Evolutionary conservation across 2,329 filamentous ascomycete genomes (phyloP).

Genomic region (Phialemoniopsis sp.): DNA sequence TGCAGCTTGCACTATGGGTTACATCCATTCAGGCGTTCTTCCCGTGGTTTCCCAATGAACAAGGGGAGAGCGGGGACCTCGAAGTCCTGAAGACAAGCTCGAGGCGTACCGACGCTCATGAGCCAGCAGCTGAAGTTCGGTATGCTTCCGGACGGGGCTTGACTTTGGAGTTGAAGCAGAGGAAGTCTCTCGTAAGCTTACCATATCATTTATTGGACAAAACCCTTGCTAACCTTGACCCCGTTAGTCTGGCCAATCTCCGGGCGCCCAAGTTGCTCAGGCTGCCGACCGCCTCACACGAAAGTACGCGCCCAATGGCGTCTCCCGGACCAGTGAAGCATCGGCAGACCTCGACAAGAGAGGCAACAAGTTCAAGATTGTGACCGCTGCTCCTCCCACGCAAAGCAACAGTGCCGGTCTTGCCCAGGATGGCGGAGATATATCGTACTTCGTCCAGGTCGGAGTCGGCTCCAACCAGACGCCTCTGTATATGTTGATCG

Average conservation of each 20-base stretch:
- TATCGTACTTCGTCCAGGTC: conserved; percentile 60
- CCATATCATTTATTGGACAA: conserved; percentile 3
- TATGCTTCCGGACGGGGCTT: no score
- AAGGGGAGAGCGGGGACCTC: no score
- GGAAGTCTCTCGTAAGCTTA: no score
- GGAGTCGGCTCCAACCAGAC: conserved; percentile 50
- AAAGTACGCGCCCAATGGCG: conserved; percentile 29
- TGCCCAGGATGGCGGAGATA: conserved; percentile 61
- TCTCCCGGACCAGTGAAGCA: conserved; percentile 9
- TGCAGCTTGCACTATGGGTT: conserved; percentile 44
- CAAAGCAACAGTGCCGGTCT: conserved; percentile 48
- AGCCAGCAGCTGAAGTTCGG: no score
- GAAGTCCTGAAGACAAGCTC: no score
- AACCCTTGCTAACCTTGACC: neutral
- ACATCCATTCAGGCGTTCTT: conserved; percentile 42
- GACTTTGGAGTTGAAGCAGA: no score
- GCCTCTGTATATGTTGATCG: conserved; percentile 57
- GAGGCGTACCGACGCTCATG: neutral
- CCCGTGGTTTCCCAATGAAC: conserved; percentile 30
- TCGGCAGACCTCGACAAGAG: conserved; percentile 25
- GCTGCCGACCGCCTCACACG: conserved; percentile 30
- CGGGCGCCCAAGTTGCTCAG: conserved; percentile 28
- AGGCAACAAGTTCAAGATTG: conserved; percentile 41
- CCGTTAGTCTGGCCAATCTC: conserved; percentile 23
- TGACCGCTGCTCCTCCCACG: conserved; percentile 38